Base-by-base conservation (phyloP, 2,329 filamentous ascomycete species). In the Arthrinium phaeospermum region DNA sequence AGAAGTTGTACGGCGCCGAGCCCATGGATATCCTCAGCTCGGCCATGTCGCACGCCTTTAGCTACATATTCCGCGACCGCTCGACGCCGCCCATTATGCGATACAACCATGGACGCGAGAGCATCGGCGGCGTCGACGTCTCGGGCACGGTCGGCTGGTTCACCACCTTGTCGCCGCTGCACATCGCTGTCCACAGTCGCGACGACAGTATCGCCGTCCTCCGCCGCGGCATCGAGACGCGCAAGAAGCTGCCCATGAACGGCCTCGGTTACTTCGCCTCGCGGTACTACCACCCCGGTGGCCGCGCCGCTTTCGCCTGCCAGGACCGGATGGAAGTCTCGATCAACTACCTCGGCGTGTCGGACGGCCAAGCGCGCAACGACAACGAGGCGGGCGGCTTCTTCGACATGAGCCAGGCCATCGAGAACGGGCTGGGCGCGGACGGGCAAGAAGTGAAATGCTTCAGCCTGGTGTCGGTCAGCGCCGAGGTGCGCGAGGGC, bases 141-240 rank as follows among this genome's bases (percentile, higher is more conserved):
- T 83, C 83, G 0, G 74, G 78, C 0, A 85, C 83, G 0, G 81
- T 86, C 0, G 85, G 85, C 5, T 86, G 84, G 84, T 86, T 86
- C 71, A 86, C 84, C 1, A 83, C 83, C 0, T 78, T 85, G 22
- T 80, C 77, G 14, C 84, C 84, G 0, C 44, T 85, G 2, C 51
- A 69, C 13, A 46, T 72, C 1, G 24, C 70, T 1, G 53, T 70
- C 30, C 44, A 72, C 67, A 71, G 61, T n/a, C 57, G 61, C 27
- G 70, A 71, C 19, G 70, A 71, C 49, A 69, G 64, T n/a, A 51
- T 71, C 12, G 64, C 70, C 24, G 67, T 71, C 1, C 70, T 71
- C 10, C 45, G 49, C 24, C 64, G 67, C n/a, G 67, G 49, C 8
- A 67, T 69, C n/a, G 70, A 71, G 44, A 45, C 47, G 3, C 70